Evolutionary conservation across 768 basidiomycete species (phyloP), one percentile per base, ranked within the genome.

Genomic region (Astraeus odoratus): DNA sequence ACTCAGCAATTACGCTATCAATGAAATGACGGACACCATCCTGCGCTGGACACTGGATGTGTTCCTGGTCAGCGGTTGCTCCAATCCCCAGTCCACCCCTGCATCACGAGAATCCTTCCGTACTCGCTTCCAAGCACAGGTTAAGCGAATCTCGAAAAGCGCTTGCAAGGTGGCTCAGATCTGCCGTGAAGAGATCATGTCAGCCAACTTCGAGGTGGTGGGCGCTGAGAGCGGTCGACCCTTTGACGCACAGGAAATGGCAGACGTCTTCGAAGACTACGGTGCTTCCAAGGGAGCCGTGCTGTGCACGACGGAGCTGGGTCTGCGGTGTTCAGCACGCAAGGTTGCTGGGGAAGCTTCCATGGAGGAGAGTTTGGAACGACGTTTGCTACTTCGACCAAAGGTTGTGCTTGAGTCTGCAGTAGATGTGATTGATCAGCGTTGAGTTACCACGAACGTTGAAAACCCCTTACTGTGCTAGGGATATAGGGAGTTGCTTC

Each of bases 341-440:
- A 73, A 69, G 35, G 33, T 51, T 15, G 55, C 16, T 12, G 25
- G 42, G 22, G 59, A 66, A 19, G 40, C 46, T 7, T 46, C 25
- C 26, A 47, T 63, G 6, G 75, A 70, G 24, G 73, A 69, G 26
- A 59, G 53, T 20, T 60, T 78, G 34, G 85, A 86, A 42, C 71
- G 73, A 49, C 73, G 80, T 54, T 60, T 80, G 43, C 62, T 88
- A 40, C 65, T 87, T 46, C 71, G 71, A 57, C 84, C 86, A n/a
- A 87, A 84, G 59, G 83, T 87, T 3, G 77, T 88, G 31, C 63
- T 87, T 45, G 84, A 87, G 56, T 80, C 79, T n/a, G 81, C 84
- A 10, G 66, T 74, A 49, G 70, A 76, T 39, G 67, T 74, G 52
- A 63, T 76, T 37, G 70, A 71, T 40, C 66, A 63, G 39, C 64